Conservation (phyloP, 805 yeast genomes). For the Wickerhamomyces silvicola region DNA sequence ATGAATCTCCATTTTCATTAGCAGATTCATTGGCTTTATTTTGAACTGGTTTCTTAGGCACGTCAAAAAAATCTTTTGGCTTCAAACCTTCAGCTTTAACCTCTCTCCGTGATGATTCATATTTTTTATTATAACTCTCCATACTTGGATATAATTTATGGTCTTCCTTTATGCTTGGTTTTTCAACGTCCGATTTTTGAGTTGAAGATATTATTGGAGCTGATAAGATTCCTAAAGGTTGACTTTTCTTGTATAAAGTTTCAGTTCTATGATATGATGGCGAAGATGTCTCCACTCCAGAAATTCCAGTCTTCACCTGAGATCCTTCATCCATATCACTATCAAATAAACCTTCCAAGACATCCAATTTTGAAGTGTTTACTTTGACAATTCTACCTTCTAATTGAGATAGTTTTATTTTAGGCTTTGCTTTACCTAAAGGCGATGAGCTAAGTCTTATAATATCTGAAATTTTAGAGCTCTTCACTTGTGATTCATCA, state of each 20-base stretch:
- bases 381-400: not conserved
- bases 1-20: slow-evolving; percentile 1
- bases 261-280: slow-evolving; percentile 23
- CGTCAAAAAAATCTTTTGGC: not conserved
- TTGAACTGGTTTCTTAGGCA: not conserved
- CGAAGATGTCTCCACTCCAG: slow-evolving; percentile 22
- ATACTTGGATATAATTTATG: slow-evolving; percentile 5
- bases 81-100: no score
- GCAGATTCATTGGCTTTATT: not conserved
- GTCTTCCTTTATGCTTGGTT: slow-evolving; percentile 13
- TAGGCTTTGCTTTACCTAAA: not conserved
- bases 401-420: not conserved
- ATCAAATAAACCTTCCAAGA: slow-evolving; percentile 9
- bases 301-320: slow-evolving; percentile 3
- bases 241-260: slow-evolving; percentile 9
- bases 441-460: not conserved
- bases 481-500: not conserved
- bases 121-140: slow-evolving; percentile 5
- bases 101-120: no score
- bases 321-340: slow-evolving; percentile 3
- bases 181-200: slow-evolving; percentile 19
- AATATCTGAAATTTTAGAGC: not conserved
- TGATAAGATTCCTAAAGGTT: not conserved
- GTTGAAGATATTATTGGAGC: slow-evolving; percentile 4
- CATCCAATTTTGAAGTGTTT: not conserved